Percentiles rank a stretch among this genome's conserved stretches.
phyloP scores from a whole-genome alignment of 768 basidiomycete species.

The Naganishia antarctica region DNA sequence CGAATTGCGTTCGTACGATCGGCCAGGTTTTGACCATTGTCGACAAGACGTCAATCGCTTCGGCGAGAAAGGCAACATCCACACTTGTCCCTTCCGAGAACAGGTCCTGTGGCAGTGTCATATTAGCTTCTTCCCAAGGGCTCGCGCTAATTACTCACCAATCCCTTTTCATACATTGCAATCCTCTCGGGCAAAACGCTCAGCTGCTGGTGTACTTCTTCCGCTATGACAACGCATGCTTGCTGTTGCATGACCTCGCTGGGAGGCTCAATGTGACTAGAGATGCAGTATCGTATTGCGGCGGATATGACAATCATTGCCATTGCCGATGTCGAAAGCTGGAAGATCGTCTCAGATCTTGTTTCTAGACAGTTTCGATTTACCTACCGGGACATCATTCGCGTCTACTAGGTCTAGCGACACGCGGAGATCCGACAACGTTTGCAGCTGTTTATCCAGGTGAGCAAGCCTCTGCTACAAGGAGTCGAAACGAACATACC shows the following conservation, averaged over 20 bases:
- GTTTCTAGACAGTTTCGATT: not conserved
- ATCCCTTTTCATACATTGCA: conserved; percentile 36
- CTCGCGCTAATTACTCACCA: conserved; percentile 29
- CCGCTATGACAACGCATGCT: not conserved
- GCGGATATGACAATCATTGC: conserved; percentile 4
- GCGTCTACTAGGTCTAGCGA: not conserved
- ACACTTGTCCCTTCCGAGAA: not conserved
- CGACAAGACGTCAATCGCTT: conserved; percentile 1
- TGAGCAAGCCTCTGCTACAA: not conserved
- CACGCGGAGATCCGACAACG: not conserved
- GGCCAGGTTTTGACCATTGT: not conserved
- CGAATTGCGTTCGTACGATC: not conserved
- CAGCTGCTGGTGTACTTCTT: conserved; percentile 11
- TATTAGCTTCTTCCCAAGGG: not conserved
- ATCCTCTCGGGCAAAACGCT: conserved; percentile 28
- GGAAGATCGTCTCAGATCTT: not conserved
- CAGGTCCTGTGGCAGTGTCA: not conserved
- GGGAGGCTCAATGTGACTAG: not conserved
- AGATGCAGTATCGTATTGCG: not conserved
- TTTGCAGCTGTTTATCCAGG: not conserved
- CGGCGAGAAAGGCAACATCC: not conserved
- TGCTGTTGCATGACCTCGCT: not conserved
- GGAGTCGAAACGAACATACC: not conserved
- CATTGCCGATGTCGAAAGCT: conserved; percentile 22
- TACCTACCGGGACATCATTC: not conserved